Evolutionary conservation across 2,329 filamentous ascomycete genomes (phyloP), one percentile per base, ranked within the genome.

Genomic region (Ophidiomyces ophidiicola): DNA sequence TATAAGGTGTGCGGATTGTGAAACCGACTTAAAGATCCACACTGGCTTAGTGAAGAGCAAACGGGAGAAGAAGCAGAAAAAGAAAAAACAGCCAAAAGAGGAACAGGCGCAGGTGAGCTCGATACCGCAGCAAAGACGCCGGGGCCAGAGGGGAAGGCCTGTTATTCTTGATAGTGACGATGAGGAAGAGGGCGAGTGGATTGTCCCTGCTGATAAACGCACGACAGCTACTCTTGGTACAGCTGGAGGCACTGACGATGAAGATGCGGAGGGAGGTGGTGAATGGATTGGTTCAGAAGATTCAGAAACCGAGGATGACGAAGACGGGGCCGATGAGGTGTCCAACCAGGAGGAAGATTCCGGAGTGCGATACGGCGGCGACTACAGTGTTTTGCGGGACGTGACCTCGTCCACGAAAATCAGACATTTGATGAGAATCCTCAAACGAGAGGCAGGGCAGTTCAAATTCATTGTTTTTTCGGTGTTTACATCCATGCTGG

Each of bases 401-500:
- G 51, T 56, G 1, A 48, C 53, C 44, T 55, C 60, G 1, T 98
- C 90, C 0, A 88, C 90, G 51, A 98, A 98, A 66, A 92, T 98
- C 53, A 78, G 81, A 31, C 78, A 90, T 50, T 71, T 96, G 14
- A 73, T 93, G 53, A 70, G 76, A 44, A 82, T 98, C 36, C 73
- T 98, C 6, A 73, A 78, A 47, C 75, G 75, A 31, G 90, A 98
- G 59, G 78, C 78, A 0, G 66, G 71, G 1, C 70, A 85, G 44
- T 84, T 94, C 70, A 98, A 98, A 57, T 93, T 94, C 56, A 98
- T 98, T 53, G 86, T 98, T 47, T 98, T 98, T 63, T 94, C 86
- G 1, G 85, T 96, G 53, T 98, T 98, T 63, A 98, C 90, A 0
- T 90, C 85, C 0, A 98, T 98, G 90, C 76, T 98, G 32, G 83